A percentile compares a stretch with the other conserved stretches of the same genome.
phyloP scores from a whole-genome alignment of 2,329 filamentous ascomycete species.

The Cercospora nicotianae region DNA sequence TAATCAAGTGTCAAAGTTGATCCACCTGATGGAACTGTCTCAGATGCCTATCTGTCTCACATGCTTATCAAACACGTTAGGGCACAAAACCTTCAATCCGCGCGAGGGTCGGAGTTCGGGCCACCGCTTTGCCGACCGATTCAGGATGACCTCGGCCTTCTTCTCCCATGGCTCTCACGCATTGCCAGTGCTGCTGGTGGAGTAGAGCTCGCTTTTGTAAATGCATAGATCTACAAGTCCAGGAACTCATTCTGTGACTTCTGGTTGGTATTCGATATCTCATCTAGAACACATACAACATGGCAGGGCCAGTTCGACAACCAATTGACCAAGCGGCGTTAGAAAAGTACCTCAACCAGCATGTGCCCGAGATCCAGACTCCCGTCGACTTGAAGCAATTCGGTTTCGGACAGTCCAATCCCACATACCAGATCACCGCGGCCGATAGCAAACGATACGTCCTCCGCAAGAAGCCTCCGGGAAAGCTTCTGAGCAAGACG shows the following conservation, averaged over 20 bases:
- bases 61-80: too few species aligned
- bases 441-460: conserved; percentile 72
- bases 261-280: not conserved
- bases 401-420: conserved; percentile 85
- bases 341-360: conserved; percentile 70
- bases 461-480: conserved; percentile 95
- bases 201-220: not conserved
- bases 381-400: conserved; percentile 91
- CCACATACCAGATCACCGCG: conserved; percentile 86
- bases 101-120: not conserved
- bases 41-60: too few species aligned
- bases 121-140: not conserved
- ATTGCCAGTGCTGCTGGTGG: not conserved
- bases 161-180: not conserved
- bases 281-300: conserved; percentile 33
- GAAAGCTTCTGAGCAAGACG: conserved; percentile 84
- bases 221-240: not conserved
- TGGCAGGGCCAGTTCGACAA: conserved; percentile 87
- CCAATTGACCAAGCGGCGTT: conserved; percentile 80
- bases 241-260: not conserved
- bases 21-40: too few species aligned
- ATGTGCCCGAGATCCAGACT: conserved; percentile 78
- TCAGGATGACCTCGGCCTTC: conserved; percentile 4
- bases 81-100: not conserved
- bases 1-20: too few species aligned